phyloP scores from a whole-genome alignment of 768 basidiomycete species.

The Tulasnella sp. region DNA sequence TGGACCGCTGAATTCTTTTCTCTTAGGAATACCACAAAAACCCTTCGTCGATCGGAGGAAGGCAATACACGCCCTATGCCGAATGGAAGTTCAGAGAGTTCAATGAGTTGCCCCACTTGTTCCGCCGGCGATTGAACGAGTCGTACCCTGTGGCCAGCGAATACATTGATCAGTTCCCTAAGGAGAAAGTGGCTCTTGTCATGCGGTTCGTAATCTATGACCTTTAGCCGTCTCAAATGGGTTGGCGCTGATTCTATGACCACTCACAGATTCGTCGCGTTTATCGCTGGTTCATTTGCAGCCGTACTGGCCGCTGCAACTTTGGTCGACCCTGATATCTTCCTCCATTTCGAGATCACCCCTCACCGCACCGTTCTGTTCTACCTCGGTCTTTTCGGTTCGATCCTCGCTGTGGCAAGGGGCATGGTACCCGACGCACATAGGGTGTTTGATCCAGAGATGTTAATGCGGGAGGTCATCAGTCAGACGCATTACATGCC shows the following conservation, averaged over 20 bases:
- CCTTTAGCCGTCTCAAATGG: background rate
- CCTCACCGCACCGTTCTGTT: slow-evolving; percentile 88
- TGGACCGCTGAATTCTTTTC: background rate
- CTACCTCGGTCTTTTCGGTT: slow-evolving; percentile 83
- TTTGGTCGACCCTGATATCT: slow-evolving; percentile 85
- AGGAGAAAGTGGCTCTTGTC: slow-evolving; percentile 80
- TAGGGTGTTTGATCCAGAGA: slow-evolving; percentile 85
- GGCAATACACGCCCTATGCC: slow-evolving; percentile 89
- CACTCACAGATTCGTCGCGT: slow-evolving; percentile 74
- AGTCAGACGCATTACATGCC: slow-evolving; percentile 96
- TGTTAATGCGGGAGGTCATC: slow-evolving; percentile 86
- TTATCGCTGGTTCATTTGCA: slow-evolving; percentile 92
- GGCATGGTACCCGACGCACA: slow-evolving; percentile 97
- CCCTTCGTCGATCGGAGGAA: slow-evolving; percentile 86
- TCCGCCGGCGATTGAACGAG: slow-evolving; percentile 74
- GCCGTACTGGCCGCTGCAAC: slow-evolving; percentile 91
- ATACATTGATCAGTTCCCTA: slow-evolving; percentile 97
- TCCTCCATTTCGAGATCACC: slow-evolving; percentile 91
- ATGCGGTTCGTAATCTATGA: slow-evolving; percentile 59
- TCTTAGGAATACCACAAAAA: slow-evolving; percentile 95
- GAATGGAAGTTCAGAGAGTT: slow-evolving; percentile 99
- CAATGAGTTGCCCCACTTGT: slow-evolving; percentile 94
- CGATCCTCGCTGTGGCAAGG: slow-evolving; percentile 77
- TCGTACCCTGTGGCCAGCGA: slow-evolving; percentile 85
- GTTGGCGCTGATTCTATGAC: background rate